Evolutionary conservation across 225 moss, liverwort and hornwort genomes (phyloP).

Genomic region (Pseudoscleropodium purum): DNA sequence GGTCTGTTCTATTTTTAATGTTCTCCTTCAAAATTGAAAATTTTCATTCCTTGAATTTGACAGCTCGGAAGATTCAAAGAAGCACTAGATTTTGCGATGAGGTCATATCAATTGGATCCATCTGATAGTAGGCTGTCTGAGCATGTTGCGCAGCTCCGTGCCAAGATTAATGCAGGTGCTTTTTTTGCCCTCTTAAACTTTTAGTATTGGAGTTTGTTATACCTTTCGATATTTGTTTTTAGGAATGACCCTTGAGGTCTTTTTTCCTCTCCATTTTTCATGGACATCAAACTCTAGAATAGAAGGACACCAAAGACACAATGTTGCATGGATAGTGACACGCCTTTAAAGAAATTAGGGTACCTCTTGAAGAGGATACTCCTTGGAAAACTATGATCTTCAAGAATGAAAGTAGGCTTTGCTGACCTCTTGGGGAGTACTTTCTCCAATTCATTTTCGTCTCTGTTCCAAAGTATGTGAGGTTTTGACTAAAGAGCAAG

Average conservation of each 20-base stretch:
- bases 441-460: not conserved
- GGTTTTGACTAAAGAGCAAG: not conserved
- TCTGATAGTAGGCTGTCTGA: conserved; percentile 67
- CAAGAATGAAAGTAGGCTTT: not conserved
- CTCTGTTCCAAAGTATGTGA: not conserved
- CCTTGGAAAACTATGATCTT: not conserved
- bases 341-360: not conserved
- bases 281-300: not conserved
- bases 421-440: not conserved
- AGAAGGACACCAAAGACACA: not conserved
- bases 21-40: not conserved
- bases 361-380: not conserved
- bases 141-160: conserved; percentile 77
- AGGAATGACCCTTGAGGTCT: not conserved
- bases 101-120: conserved; percentile 83
- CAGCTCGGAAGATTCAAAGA: conserved; percentile 81
- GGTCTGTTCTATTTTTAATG: not conserved
- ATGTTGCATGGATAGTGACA: not conserved
- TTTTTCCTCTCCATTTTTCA: not conserved
- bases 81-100: conserved; percentile 78
- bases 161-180: conserved; percentile 73
- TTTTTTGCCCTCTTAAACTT: not conserved
- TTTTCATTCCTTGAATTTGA: not conserved
- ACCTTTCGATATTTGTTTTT: not conserved
- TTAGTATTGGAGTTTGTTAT: not conserved